Evolutionary conservation across 768 basidiomycete species (phyloP).

Genomic region (Tylopilus felleus): DNA sequence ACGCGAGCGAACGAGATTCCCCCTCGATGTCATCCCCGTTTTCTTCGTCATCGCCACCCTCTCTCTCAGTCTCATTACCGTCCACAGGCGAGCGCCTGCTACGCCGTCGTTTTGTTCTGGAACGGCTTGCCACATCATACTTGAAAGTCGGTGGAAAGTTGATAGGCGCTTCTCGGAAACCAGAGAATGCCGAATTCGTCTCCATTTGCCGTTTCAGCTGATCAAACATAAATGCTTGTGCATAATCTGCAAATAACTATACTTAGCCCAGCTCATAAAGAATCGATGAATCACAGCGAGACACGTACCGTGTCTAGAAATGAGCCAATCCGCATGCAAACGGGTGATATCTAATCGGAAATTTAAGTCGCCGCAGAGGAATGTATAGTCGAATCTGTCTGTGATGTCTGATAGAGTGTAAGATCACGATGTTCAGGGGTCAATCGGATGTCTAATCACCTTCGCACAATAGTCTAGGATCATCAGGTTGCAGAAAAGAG

Average conservation of each 20-base stretch:
- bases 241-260: conserved; percentile 53
- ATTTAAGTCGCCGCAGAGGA: conserved; percentile 89
- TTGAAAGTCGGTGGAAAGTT: conserved; percentile 94
- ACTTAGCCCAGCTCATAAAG: conserved; percentile 6
- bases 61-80: conserved; percentile 40
- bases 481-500: conserved; percentile 63
- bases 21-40: conserved; percentile 41
- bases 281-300: background rate
- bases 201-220: conserved; percentile 80
- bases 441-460: conserved; percentile 37
- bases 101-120: conserved; percentile 40
- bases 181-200: conserved; percentile 62
- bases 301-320: conserved; percentile 67
- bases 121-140: conserved; percentile 70
- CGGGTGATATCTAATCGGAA: conserved; percentile 87
- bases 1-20: conserved; percentile 53
- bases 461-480: conserved; percentile 68
- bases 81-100: conserved; percentile 37
- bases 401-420: conserved; percentile 54
- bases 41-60: conserved; percentile 34
- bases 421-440: conserved; percentile 5
- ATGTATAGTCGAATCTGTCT: conserved; percentile 85
- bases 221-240: conserved; percentile 86
- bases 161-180: conserved; percentile 78
- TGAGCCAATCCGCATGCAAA: conserved; percentile 92